Evolutionary conservation across 148 eudicot genomes (phyloP).

Genomic region (Camellia japonica): DNA sequence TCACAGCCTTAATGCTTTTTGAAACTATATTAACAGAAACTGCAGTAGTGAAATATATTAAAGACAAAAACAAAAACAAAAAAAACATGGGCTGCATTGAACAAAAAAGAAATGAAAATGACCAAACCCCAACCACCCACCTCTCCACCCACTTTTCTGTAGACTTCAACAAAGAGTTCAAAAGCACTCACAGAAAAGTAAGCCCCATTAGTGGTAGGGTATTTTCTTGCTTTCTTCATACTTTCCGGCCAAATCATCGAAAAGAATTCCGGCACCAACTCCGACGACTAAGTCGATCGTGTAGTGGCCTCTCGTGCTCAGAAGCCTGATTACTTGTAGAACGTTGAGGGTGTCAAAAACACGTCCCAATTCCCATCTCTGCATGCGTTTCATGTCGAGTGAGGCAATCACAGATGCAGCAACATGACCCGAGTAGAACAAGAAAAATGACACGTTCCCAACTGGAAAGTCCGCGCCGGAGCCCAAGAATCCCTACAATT

Average conservation of each 20-base stretch:
- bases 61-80: too few relatives aligned
- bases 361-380: constrained; percentile 64
- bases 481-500: constrained; percentile 73
- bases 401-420: constrained; percentile 91
- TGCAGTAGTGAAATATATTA: too few relatives aligned
- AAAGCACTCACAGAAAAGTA: background rate
- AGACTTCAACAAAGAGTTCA: constrained; percentile 1
- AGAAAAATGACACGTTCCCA: constrained; percentile 91
- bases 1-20: too few relatives aligned
- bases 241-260: constrained; percentile 75
- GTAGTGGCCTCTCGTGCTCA: constrained; percentile 94
- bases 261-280: constrained; percentile 85
- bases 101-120: too few relatives aligned
- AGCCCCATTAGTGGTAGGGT: background rate
- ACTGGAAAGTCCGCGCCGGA: constrained; percentile 97
- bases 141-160: background rate
- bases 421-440: constrained; percentile 94
- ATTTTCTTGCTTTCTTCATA: constrained; percentile 56
- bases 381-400: constrained; percentile 90
- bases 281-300: constrained; percentile 94
- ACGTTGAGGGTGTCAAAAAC: constrained; percentile 64
- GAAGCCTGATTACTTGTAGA: constrained; percentile 64
- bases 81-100: too few relatives aligned
- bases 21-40: too few relatives aligned
- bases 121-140: background rate